Conservation (phyloP, 345 rosid species). For the Gossypium rotundifolium region DNA sequence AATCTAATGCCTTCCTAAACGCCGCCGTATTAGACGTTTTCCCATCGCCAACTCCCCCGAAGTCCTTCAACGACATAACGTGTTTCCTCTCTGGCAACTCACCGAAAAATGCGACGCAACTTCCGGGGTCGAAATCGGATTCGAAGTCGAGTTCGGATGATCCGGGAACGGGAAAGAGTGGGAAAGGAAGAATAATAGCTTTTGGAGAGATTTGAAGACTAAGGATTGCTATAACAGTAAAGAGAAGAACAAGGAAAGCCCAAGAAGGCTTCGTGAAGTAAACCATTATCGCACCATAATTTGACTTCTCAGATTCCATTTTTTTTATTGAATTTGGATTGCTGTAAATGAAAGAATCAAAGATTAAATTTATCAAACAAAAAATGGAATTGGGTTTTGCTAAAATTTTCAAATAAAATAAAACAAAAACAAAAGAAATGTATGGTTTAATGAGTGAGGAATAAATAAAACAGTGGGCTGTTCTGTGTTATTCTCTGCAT, state of each 20-base stretch:
- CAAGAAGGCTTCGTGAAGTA: constrained; percentile 37
- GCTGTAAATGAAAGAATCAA: not conserved
- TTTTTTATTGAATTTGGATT: not conserved
- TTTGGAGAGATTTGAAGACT: constrained; percentile 56
- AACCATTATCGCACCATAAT: constrained; percentile 12
- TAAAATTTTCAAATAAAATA: not conserved
- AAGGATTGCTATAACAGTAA: constrained; percentile 44
- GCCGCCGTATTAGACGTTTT: constrained; percentile 63
- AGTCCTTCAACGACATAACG: constrained; percentile 68
- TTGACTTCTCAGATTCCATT: constrained; percentile 48
- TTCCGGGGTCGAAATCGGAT: constrained; percentile 12
- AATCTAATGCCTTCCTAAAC: constrained; percentile 58
- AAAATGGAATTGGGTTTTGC: not conserved
- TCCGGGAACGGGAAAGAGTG: constrained; percentile 17
- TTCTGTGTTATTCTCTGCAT: not conserved
- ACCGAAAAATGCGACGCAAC: constrained; percentile 34
- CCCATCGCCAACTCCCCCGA: constrained; percentile 93
- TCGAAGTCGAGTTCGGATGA: constrained; percentile 1
- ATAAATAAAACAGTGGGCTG: constrained; percentile 14
- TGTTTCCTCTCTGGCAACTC: constrained; percentile 33
- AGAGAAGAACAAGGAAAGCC: constrained; percentile 43
- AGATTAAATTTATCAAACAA: not conserved
- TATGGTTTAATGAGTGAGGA: not conserved
- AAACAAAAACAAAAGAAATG: not conserved
- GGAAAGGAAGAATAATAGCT: constrained; percentile 30